Evolutionary conservation across 2,329 filamentous ascomycete species (phyloP).

Genomic region (Penicillium palitans): DNA sequence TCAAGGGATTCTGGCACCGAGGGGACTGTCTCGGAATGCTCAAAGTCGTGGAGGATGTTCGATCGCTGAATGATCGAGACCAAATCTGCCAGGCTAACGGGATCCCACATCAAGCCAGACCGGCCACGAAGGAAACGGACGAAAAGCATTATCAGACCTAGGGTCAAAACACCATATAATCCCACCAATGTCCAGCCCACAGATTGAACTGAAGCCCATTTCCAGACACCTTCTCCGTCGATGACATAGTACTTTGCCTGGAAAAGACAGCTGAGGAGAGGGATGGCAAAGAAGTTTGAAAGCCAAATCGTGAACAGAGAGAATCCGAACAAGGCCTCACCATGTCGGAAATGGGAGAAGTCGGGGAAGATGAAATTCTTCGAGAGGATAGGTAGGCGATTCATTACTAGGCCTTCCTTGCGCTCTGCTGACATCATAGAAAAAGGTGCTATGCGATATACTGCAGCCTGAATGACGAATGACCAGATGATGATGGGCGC

Average conservation of each 20-base stretch:
- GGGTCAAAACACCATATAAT: constrained; percentile 68
- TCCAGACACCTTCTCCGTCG: constrained; percentile 62
- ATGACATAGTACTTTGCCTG: constrained; percentile 64
- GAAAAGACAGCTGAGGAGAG: constrained; percentile 76
- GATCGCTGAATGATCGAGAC: constrained; percentile 75
- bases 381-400: constrained; percentile 58
- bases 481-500: constrained; percentile 72
- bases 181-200: constrained; percentile 76
- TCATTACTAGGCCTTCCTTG: constrained; percentile 63
- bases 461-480: constrained; percentile 69
- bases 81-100: constrained; percentile 77
- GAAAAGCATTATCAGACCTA: constrained; percentile 59
- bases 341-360: constrained; percentile 66
- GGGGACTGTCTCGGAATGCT: constrained; percentile 63
- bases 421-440: constrained; percentile 69
- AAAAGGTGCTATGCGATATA: constrained; percentile 78
- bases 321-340: constrained; percentile 66
- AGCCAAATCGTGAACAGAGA: constrained; percentile 74
- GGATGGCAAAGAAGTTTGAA: constrained; percentile 70
- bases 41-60: constrained; percentile 73
- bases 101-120: constrained; percentile 84
- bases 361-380: constrained; percentile 68
- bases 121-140: constrained; percentile 64
- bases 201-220: constrained; percentile 75
- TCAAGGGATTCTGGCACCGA: constrained; percentile 51